Evolutionary conservation across 345 rosid genomes (phyloP).

Genomic region (Murraya paniculata): DNA sequence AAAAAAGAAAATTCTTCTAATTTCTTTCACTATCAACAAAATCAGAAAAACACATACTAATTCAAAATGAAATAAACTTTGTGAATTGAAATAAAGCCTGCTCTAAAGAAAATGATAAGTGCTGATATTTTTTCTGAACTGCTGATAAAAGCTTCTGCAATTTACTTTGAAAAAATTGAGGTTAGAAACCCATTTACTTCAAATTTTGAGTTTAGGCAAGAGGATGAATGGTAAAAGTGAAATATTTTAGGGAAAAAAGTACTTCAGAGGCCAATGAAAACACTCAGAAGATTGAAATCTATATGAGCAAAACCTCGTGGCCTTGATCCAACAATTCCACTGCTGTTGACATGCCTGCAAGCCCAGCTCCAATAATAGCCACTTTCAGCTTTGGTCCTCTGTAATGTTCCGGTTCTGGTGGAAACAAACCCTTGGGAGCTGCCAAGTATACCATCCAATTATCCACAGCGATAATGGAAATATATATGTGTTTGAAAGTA

Average conservation of each 20-base stretch:
- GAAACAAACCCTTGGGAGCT: constrained; percentile 99
- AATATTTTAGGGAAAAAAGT: neutral
- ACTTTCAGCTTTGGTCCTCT: constrained; percentile 97
- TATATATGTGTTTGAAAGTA: neutral
- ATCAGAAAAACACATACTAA: neutral
- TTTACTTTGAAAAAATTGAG: neutral
- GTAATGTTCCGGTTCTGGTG: constrained; percentile 85
- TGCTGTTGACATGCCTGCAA: constrained; percentile 99
- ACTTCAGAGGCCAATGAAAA: neutral
- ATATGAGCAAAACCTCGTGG: constrained; percentile 64
- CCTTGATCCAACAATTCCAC: constrained; percentile 97
- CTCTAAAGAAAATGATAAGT: neutral
- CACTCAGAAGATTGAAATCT: neutral
- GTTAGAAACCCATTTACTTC: neutral
- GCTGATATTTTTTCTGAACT: neutral
- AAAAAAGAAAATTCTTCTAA: neutral
- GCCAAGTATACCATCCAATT: constrained; percentile 32
- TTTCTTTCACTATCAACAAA: neutral
- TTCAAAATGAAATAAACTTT: neutral
- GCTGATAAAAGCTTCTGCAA: constrained; percentile 1
- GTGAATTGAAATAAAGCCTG: neutral
- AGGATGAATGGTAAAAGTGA: neutral
- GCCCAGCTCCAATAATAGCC: constrained; percentile 97
- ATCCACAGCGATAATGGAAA: neutral
- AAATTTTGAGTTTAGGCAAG: neutral